Evolutionary conservation across 345 rosid genomes (phyloP).

Genomic region (Anacardium occidentale): DNA sequence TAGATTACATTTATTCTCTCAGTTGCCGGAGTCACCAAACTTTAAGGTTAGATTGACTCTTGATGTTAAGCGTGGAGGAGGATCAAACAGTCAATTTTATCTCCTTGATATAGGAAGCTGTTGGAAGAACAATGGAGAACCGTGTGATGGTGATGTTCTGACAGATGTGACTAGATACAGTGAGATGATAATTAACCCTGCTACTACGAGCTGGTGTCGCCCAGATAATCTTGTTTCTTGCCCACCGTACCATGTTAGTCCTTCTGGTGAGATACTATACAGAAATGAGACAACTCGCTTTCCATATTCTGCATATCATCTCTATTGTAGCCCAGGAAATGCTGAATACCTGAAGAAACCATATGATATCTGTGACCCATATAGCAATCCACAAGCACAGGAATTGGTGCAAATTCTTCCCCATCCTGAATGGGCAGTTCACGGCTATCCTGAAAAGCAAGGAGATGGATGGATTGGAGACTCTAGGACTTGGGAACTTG

Average conservation of each 20-base stretch:
- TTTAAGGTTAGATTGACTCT: constrained; percentile 52
- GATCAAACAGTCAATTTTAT: constrained; percentile 50
- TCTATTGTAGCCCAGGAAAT: constrained; percentile 50
- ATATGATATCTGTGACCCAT: constrained; percentile 47
- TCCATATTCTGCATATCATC: constrained; percentile 50
- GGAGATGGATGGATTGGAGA: constrained; percentile 53
- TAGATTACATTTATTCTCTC: constrained; percentile 19
- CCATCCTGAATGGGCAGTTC: constrained; percentile 46
- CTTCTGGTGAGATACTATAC: constrained; percentile 35
- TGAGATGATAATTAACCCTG: constrained; percentile 49
- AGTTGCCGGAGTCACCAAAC: constrained; percentile 53
- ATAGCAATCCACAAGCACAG: constrained; percentile 59
- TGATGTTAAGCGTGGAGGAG: constrained; percentile 54
- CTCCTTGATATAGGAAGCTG: constrained; percentile 60
- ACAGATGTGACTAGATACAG: constrained; percentile 61
- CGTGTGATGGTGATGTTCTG: constrained; percentile 49
- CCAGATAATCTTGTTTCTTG: constrained; percentile 40
- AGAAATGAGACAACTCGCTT: constrained; percentile 41
- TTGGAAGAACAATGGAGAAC: constrained; percentile 59
- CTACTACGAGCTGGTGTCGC: constrained; percentile 44
- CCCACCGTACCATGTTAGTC: constrained; percentile 48
- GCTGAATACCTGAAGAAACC: constrained; percentile 43
- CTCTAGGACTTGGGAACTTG: constrained; percentile 48
- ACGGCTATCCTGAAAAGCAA: constrained; percentile 47
- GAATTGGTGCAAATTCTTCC: constrained; percentile 48